Percentiles rank a stretch among this genome's conserved stretches.
Conservation (phyloP, 345 rosid genomes). For the Salix caprea region DNA sequence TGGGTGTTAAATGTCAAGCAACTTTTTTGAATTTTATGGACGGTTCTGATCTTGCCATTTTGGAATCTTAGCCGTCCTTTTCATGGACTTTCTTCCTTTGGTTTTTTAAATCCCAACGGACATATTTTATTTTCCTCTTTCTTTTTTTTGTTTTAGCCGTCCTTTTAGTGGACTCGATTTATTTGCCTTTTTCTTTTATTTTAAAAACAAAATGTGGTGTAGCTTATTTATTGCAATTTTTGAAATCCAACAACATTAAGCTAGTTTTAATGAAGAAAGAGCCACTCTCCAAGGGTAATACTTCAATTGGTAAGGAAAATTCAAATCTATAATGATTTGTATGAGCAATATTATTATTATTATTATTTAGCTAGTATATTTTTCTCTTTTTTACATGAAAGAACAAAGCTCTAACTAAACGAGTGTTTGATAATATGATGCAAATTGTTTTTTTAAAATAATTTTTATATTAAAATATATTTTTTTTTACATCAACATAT, state of each 20-base stretch:
- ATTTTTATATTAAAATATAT: too few relatives aligned
- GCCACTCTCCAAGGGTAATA: too few relatives aligned
- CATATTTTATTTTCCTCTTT: constrained; percentile 17
- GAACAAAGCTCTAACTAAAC: too few relatives aligned
- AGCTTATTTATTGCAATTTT: not conserved
- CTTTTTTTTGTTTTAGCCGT: not conserved
- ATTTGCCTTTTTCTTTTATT: not conserved
- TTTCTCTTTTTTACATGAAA: too few relatives aligned
- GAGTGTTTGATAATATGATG: too few relatives aligned
- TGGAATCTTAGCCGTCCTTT: constrained; percentile 35
- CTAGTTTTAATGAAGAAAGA: too few relatives aligned
- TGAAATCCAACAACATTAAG: not conserved
- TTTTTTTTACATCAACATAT: too few relatives aligned
- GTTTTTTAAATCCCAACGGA: constrained; percentile 44
- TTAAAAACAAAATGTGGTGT: not conserved
- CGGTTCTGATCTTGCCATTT: constrained; percentile 26
- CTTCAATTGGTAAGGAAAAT: not conserved
- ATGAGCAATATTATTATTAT: not conserved
- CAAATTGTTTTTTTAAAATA: too few relatives aligned
- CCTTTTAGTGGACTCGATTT: too few relatives aligned
- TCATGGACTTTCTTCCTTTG: constrained; percentile 5
- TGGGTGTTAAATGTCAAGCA: constrained; percentile 29
- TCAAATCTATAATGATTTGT: not conserved
- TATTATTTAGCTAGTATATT: too few relatives aligned
- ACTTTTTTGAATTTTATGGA: constrained; percentile 11